Percentiles rank a stretch among this genome's conserved stretches.
phyloP scores from a whole-genome alignment of 2,329 filamentous ascomycete genomes.

The Aschersonia sp. region DNA sequence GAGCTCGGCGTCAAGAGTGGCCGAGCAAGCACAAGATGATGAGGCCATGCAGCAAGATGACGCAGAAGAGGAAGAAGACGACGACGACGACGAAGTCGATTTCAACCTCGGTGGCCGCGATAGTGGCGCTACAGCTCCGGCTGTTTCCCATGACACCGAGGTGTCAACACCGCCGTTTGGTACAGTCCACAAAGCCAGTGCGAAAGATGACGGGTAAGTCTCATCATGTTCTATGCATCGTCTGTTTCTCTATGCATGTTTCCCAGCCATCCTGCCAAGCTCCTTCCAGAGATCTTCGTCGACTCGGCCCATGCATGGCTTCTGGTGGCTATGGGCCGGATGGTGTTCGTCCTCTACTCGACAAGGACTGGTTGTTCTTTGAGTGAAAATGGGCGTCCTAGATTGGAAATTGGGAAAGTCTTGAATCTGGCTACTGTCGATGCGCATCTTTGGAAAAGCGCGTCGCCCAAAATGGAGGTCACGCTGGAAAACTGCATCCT shows the following conservation, averaged over 20 bases:
- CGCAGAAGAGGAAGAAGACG: constrained; percentile 36
- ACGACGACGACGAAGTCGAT: constrained; percentile 44
- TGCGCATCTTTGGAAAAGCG: background rate
- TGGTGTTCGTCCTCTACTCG: too few relatives aligned
- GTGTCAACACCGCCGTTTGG: constrained; percentile 19
- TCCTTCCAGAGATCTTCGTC: too few relatives aligned
- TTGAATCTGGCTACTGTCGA: background rate
- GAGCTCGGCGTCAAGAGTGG: constrained; percentile 6
- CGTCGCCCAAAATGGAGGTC: background rate
- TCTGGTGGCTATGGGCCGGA: too few relatives aligned
- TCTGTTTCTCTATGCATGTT: background rate
- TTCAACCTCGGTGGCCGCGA: constrained; percentile 37
- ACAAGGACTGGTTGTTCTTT: too few relatives aligned
- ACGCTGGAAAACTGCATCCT: background rate
- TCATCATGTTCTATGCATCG: background rate
- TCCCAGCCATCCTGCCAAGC: too few relatives aligned
- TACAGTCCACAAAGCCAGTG: constrained; percentile 43
- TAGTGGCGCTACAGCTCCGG: constrained; percentile 14
- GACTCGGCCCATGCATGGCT: too few relatives aligned
- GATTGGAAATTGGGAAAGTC: too few relatives aligned
- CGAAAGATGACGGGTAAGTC: constrained; percentile 36
- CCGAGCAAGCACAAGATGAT: constrained; percentile 12
- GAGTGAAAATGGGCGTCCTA: too few relatives aligned
- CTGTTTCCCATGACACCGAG: constrained; percentile 15
- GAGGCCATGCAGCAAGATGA: constrained; percentile 27